Conservation (phyloP, 192 early-diverging fungal genomes). For the Dissophora globulifera region DNA sequence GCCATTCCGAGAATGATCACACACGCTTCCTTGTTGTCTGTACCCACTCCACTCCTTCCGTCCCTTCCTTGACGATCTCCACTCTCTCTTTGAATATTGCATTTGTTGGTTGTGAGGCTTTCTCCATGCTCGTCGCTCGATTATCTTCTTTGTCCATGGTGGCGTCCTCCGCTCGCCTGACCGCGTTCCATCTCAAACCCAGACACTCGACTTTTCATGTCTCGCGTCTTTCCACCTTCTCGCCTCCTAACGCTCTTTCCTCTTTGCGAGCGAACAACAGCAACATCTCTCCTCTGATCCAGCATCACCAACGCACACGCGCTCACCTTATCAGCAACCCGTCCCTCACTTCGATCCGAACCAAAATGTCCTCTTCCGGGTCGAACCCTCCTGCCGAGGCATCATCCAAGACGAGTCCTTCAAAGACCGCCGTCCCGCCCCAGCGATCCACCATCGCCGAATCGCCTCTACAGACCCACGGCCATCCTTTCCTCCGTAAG, state of each 20-base stretch:
- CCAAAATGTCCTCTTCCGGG: constrained; percentile 31
- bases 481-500: constrained; percentile 46
- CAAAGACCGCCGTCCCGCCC: too few species aligned
- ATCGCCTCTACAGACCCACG: constrained; percentile 17
- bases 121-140: not conserved
- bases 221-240: not conserved
- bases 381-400: not conserved
- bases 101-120: not conserved
- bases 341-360: constrained; percentile 2
- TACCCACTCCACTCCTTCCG: not conserved
- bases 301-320: not conserved
- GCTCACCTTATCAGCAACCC: not conserved
- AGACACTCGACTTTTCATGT: constrained; percentile 5
- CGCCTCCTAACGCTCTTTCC: not conserved
- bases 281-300: not conserved
- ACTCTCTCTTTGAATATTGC: not conserved
- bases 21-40: too few species aligned
- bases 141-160: not conserved
- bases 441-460: too few species aligned
- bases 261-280: not conserved
- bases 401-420: not conserved
- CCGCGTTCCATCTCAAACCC: constrained; percentile 9
- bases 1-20: too few species aligned
- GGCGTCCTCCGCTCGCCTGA: not conserved
- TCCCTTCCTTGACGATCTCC: not conserved